Evolutionary conservation across 1,284 basidiomycete genomes (phyloP).

Genomic region (Sanghuangporus baumii): DNA sequence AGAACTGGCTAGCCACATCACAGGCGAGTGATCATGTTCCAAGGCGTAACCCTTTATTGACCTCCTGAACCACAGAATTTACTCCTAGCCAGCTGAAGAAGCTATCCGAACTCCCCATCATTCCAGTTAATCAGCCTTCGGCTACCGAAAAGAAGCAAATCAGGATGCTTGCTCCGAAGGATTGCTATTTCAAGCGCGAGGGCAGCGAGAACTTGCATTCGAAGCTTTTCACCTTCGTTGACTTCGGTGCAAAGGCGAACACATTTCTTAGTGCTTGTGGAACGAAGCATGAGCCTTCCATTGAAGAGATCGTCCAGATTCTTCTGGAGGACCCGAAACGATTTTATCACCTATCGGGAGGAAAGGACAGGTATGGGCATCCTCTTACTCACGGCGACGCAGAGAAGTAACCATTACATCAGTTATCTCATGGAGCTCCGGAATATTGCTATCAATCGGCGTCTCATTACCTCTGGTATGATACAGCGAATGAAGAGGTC

Average conservation of each 20-base stretch:
- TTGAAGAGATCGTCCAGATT: slow-evolving; percentile 70
- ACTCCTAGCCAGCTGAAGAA: slow-evolving; percentile 37
- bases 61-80: slow-evolving; percentile 37
- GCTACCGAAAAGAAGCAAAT: slow-evolving; percentile 27
- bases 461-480: slow-evolving; percentile 52
- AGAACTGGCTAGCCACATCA: slow-evolving; percentile 69
- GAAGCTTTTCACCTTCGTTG: slow-evolving; percentile 81
- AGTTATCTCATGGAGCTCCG: slow-evolving; percentile 84
- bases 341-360: slow-evolving; percentile 66
- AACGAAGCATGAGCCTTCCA: slow-evolving; percentile 83
- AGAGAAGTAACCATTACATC: not conserved
- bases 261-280: slow-evolving; percentile 85
- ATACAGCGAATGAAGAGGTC: slow-evolving; percentile 62
- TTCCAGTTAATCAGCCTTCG: slow-evolving; percentile 37
- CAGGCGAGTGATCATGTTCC: slow-evolving; percentile 38
- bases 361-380: slow-evolving; percentile 50
- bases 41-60: slow-evolving; percentile 19
- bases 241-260: slow-evolving; percentile 83
- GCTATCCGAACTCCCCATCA: slow-evolving; percentile 48
- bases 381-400: slow-evolving; percentile 1
- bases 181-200: slow-evolving; percentile 63
- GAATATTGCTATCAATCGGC: slow-evolving; percentile 76
- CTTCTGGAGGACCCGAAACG: slow-evolving; percentile 58
- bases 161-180: slow-evolving; percentile 51
- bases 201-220: slow-evolving; percentile 57